Percentiles rank a stretch among this genome's conserved stretches.
phyloP scores from a whole-genome alignment of 495 filamentous ascomycete species.

The Geopyxis carbonaria region DNA sequence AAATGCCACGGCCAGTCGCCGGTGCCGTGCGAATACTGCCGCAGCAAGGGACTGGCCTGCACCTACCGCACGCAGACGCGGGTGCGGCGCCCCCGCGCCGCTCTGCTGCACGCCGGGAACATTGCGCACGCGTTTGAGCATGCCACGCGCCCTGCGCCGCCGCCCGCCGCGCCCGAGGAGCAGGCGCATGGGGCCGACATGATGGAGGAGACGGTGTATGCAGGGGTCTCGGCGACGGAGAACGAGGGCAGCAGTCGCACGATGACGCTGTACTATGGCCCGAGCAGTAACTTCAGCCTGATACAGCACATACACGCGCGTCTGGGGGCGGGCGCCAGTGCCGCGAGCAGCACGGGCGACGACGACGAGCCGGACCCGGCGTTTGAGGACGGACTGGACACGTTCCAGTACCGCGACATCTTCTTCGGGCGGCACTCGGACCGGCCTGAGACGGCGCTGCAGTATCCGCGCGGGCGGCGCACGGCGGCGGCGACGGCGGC shows the following conservation, averaged over 20 bases:
- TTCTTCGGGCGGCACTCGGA: conserved; percentile 4
- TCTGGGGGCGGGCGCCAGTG: neutral
- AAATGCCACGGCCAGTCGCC: conserved; percentile 3
- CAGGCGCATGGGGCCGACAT: neutral
- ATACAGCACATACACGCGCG: conserved; percentile 4
- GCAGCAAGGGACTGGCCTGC: neutral
- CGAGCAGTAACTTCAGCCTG: conserved; percentile 3
- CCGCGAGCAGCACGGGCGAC: neutral
- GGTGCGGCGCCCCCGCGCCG: neutral
- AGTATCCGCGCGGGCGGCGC: neutral
- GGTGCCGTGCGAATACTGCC: conserved; percentile 3
- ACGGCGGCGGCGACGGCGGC: neutral
- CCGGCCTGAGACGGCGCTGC: neutral
- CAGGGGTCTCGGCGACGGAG: conserved; percentile 2
- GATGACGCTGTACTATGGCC: conserved; percentile 4
- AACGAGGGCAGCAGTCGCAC: neutral
- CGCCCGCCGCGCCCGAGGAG: too few relatives aligned
- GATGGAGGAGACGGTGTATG: conserved; percentile 3
- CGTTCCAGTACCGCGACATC: conserved; percentile 4
- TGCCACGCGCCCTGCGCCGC: too few relatives aligned
- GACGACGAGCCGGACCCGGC: neutral
- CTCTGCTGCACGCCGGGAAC: neutral
- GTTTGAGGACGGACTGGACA: conserved; percentile 2
- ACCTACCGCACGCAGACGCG: conserved; percentile 1
- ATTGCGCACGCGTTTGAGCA: neutral